These are phyloP conservation scores for Kickxella alabastrina DNA, from an alignment of 192 early-diverging fungal species.

Conservation along the genomic window DNA sequence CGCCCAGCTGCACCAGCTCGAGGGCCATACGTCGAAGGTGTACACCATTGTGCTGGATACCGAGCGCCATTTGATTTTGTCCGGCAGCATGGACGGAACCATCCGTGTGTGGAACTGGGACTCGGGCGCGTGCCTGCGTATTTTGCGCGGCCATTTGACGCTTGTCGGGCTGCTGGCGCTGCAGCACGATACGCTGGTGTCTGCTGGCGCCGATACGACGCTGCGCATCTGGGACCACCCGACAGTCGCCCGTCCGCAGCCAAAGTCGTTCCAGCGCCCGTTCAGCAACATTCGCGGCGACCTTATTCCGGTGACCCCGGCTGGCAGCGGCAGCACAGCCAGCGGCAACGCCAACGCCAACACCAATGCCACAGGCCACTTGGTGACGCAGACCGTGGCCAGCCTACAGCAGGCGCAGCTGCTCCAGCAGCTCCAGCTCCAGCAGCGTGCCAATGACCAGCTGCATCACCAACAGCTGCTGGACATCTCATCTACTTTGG, in stretches of 20 bases:
- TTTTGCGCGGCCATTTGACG: constrained; percentile 86
- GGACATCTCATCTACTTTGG: constrained; percentile 45
- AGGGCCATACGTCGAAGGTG: constrained; percentile 91
- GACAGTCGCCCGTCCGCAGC: constrained; percentile 22
- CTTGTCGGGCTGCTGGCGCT: constrained; percentile 92
- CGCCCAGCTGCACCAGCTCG: constrained; percentile 58
- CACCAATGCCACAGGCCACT: background rate
- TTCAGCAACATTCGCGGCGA: constrained; percentile 46
- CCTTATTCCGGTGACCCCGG: constrained; percentile 5
- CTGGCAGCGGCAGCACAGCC: background rate
- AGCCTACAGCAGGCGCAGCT: constrained; percentile 42
- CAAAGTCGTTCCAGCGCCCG: constrained; percentile 8
- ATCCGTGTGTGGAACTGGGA: constrained; percentile 91
- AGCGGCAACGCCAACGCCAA: background rate
- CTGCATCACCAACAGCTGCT: constrained; percentile 29
- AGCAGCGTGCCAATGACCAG: constrained; percentile 49
- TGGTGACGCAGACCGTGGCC: constrained; percentile 12
- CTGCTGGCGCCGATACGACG: constrained; percentile 91
- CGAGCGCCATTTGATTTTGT: constrained; percentile 79
- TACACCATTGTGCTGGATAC: constrained; percentile 90
- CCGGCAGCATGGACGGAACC: constrained; percentile 90
- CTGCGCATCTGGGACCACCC: constrained; percentile 88
- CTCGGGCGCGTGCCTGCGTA: constrained; percentile 72
- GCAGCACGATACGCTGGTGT: constrained; percentile 79
- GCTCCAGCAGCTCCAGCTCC: constrained; percentile 42